Percentiles rank a stretch among this genome's conserved stretches.
These are phyloP conservation scores for Eragrostis curvula DNA, from an alignment of 176 grass and related monocot species.

Conservation along the genomic window DNA sequence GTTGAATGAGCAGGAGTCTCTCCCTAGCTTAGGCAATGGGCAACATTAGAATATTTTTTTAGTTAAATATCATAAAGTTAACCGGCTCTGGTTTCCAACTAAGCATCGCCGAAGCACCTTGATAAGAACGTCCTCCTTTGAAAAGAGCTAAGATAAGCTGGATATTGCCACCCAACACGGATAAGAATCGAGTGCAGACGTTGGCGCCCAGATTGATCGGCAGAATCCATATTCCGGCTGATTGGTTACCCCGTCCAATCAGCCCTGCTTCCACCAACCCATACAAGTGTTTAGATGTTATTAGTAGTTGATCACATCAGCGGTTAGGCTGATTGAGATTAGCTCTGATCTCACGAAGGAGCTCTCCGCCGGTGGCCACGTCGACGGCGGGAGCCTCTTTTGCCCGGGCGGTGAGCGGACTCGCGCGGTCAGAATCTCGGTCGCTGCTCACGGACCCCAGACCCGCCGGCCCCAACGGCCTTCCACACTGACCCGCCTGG, in stretches of 20 bases:
- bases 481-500: background rate
- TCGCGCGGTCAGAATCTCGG: background rate
- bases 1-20: too few species aligned
- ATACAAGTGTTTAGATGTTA: background rate
- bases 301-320: too few species aligned
- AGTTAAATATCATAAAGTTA: too few species aligned
- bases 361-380: background rate
- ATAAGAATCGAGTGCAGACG: background rate
- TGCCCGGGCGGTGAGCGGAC: constrained; percentile 30
- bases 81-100: too few species aligned
- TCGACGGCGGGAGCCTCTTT: background rate
- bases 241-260: background rate
- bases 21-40: too few species aligned
- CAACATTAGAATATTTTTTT: too few species aligned
- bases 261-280: background rate
- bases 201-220: background rate
- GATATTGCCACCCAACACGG: background rate
- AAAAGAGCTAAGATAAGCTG: background rate
- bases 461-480: constrained; percentile 38
- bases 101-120: too few species aligned
- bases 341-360: too few species aligned
- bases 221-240: background rate
- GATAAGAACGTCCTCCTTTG: background rate
- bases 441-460: background rate
- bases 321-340: too few species aligned